A percentile compares a stretch with the other conserved stretches of the same genome.
phyloP scores from a whole-genome alignment of 169 alveolate species.

The Cryptosporidium muris region DNA sequence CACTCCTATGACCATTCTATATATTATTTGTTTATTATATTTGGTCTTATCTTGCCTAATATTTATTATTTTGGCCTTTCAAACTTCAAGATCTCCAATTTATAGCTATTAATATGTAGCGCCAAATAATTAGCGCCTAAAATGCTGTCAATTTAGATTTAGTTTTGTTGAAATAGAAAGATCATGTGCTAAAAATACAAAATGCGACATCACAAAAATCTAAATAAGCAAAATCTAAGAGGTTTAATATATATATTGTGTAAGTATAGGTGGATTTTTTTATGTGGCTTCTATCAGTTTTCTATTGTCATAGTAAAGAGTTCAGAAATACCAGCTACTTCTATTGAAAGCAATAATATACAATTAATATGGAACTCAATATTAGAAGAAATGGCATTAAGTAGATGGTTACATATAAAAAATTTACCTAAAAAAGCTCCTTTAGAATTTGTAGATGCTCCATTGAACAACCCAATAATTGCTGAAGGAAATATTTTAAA shows the following conservation, averaged over 20 bases:
- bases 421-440: constrained; percentile 2
- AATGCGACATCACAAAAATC: no score
- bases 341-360: background rate
- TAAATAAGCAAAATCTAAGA: no score
- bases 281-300: constrained; percentile 10
- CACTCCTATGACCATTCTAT: background rate
- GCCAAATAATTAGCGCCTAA: no score
- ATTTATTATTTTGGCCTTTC: background rate
- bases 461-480: background rate
- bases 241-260: no score
- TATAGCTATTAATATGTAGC: no score
- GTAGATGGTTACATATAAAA: constrained; percentile 10
- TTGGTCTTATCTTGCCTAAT: background rate
- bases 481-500: background rate
- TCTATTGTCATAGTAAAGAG: background rate
- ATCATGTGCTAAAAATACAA: no score
- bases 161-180: no score
- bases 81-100: background rate
- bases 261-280: background rate
- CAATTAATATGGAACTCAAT: constrained; percentile 4
- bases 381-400: background rate
- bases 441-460: background rate
- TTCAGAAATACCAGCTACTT: background rate
- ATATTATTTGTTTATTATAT: background rate
- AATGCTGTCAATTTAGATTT: background rate